A percentile compares a stretch with the other conserved stretches of the same genome.
These are phyloP conservation scores for Pythium brassicae DNA, from an alignment of 352 stramenopile species.

Conservation along the genomic window DNA sequence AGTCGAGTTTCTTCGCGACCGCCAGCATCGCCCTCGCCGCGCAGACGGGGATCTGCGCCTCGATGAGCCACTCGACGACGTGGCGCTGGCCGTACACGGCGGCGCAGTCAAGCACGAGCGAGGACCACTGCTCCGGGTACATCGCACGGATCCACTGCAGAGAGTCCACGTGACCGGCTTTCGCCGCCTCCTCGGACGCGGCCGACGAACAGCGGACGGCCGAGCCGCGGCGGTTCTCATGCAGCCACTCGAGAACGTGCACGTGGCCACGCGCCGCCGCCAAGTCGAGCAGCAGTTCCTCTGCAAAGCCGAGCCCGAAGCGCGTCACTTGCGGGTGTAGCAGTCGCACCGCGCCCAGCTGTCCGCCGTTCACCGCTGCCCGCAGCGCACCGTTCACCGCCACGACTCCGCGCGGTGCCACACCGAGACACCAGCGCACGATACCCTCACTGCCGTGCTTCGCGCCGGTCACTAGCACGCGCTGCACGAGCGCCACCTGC, in stretches of 20 bases:
- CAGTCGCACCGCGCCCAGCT: not conserved
- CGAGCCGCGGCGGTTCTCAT: slow-evolving; percentile 2
- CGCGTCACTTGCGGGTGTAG: slow-evolving; percentile 7
- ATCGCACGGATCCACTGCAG: slow-evolving; percentile 3
- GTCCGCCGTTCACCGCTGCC: slow-evolving; percentile 5
- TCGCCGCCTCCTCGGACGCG: slow-evolving; percentile 7
- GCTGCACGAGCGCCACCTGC: slow-evolving; percentile 4
- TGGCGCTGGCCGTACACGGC: slow-evolving; percentile 8
- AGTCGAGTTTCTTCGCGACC: not conserved
- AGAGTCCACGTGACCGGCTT: slow-evolving; percentile 2
- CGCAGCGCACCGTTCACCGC: slow-evolving; percentile 10
- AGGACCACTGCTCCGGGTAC: slow-evolving; percentile 5
- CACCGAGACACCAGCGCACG: slow-evolving; percentile 2
- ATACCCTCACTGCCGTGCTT: slow-evolving; percentile 5
- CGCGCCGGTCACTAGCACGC: slow-evolving; percentile 10
- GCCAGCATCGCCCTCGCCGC: not conserved
- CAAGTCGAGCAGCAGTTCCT: slow-evolving; percentile 8
- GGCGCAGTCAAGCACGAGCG: slow-evolving; percentile 4
- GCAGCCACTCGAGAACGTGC: slow-evolving; percentile 9
- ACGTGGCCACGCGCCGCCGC: slow-evolving; percentile 7
- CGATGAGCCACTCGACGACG: slow-evolving; percentile 10
- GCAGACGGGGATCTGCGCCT: not conserved
- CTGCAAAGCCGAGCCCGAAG: slow-evolving; percentile 7
- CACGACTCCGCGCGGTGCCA: not conserved
- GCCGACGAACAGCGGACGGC: not conserved